Evolutionary conservation across 1,284 basidiomycete genomes (phyloP), one percentile per base, ranked within the genome.

Genomic region (Boletus semigastroideus): DNA sequence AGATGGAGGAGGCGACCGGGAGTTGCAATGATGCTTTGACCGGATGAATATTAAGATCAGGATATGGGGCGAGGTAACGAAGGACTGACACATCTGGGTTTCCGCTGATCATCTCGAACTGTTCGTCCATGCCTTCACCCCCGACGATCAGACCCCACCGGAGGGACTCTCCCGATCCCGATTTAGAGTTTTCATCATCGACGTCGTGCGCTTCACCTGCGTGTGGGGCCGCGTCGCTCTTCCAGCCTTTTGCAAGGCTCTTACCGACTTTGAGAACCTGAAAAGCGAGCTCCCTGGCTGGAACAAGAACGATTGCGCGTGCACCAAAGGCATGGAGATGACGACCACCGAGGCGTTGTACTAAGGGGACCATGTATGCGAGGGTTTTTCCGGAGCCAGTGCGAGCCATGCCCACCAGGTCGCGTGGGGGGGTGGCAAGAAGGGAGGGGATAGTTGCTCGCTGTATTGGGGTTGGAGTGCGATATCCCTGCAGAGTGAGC

Each of bases 301-400:
- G 97, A 28, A 96, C 83, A 36, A 99, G 74, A 49, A 99, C 91
- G 41, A 99, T 72, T 16, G 92, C 92, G 45, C 94, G 82, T 16
- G 92, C 86, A 42, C 95, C 96, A 59, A 94, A 94, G 0, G 83
- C 74, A 12, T 83, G 80, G 5, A 86, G 82, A 68, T 97, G 94
- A 16, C 84, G 76, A 16, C 91, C 91, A 22, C 90, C 86, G 11
- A 99, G 81, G 25, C 91, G 81, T 57, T 97, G 92, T 0, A 98
- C 78, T 13, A 99, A 79, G 42, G 97, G 97, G 19, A 99, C 78
- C 76, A 99, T 84, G 71, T 97, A 99, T 34, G 96, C 96, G 27
- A 99, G 81, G 13, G 96, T 98, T 74, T 99, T 99, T 56, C 97
- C 97, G 1, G 95, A 98, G 51, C 97, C 97, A 1, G 97, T 99